Evolutionary conservation across 495 filamentous ascomycete genomes (phyloP), one percentile per base, ranked within the genome.

Genomic region (Neurospora intermedia): DNA sequence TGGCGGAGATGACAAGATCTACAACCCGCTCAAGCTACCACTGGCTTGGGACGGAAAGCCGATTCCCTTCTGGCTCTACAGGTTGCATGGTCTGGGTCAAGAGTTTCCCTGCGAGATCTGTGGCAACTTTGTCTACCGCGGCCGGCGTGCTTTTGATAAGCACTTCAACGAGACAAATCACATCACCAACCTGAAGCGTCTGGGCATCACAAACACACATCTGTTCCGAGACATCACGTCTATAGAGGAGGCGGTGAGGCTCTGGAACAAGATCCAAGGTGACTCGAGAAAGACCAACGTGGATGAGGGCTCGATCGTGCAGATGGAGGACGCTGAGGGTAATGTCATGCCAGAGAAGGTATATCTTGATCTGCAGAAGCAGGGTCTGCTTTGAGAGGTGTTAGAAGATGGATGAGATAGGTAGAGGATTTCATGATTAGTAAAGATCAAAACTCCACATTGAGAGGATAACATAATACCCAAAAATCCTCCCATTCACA

Each of bases 301-400:
- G 0, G 87, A 88, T 70, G 89, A 89, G 23, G 94, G 96, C 40
- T 92, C 92, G 69, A 89, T 98, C 2, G 93, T 97, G 42, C 93
- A 99, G 85, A 98, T 98, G 96, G 96, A 99, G 85, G 96, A 99
- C 82, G 92, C 88, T 0, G 92, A 97, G 78, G 96, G 96, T 62
- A 98, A 98, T 79, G 96, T 98, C 39, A 98, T 99, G 96, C 96
- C 96, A 0, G 91, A 97, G 84, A 96, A 96, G 84, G 93, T 99
- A 48, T 99, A 97, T 79, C 88, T 93, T 71, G 96, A 99, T 81
- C 81, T 93, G 79, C 86, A 89, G 81, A 91, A 91, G 80, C 89
- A 91, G 77, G 91, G 91, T 70, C 80, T 93, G 74, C 83, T 92
- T 59, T 92, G 83, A 82, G 41, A 6, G 0, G 16, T 16, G 20